Percentiles rank a stretch among this genome's conserved stretches.
phyloP scores from a whole-genome alignment of 2,329 filamentous ascomycete species.

The Hypoxylon sp. region DNA sequence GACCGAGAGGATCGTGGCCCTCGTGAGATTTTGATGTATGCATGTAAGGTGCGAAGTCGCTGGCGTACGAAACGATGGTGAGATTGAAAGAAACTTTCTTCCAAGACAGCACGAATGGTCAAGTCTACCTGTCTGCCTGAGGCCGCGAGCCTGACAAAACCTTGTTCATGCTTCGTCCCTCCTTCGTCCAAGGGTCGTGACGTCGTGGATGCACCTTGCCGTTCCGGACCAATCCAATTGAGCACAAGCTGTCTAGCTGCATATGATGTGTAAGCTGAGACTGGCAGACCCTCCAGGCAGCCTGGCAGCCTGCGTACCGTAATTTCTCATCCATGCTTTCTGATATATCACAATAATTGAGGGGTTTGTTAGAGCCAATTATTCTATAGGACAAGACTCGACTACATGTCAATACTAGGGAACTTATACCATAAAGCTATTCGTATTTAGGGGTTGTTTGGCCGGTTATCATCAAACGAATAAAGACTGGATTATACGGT shows the following conservation, averaged over 20 bases:
- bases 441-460: too few species aligned
- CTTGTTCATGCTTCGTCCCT: background rate
- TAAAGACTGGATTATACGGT: too few species aligned
- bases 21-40: background rate
- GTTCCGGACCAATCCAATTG: conserved; percentile 10
- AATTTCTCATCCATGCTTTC: background rate
- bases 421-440: background rate
- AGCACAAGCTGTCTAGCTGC: background rate
- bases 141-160: conserved; percentile 2
- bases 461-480: too few species aligned
- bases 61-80: background rate
- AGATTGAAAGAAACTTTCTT: conserved; percentile 8
- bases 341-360: conserved; percentile 13
- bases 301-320: background rate
- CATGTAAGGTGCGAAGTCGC: background rate
- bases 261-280: conserved; percentile 1
- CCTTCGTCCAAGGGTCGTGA: conserved; percentile 1
- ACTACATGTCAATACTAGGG: background rate
- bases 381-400: background rate
- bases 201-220: conserved; percentile 12
- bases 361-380: background rate
- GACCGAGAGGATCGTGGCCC: background rate
- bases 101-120: background rate
- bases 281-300: background rate
- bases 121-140: background rate